Base-by-base conservation (phyloP, 345 rosid species). In the Excoecaria cochinchinensis region DNA sequence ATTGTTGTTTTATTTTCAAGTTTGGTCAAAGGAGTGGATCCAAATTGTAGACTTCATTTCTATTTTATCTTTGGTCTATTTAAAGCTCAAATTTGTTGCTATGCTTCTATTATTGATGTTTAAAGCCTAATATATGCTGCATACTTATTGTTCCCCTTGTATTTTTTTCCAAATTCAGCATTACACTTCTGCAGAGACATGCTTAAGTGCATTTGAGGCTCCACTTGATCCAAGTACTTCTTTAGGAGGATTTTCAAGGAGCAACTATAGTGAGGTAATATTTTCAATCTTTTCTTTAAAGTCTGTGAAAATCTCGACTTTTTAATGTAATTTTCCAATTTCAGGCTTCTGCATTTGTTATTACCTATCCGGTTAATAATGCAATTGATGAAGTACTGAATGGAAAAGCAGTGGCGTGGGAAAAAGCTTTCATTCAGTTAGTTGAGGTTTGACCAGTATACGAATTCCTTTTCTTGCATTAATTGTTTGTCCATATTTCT, bases 331-430 rank as follows among this genome's bases (percentile, higher is more conserved):
- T 50, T 51, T 76, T 60, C 53, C 46, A 21, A 11, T 69, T 44
- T 70, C 95, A 95, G 99, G 99, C 99, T 74, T 90, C 97, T 73
- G 95, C 99, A 67, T 91, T 95, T 81, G 59, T 92, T 25, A 84
- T 95, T 76, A 95, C 99, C 66, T 95, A 92, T 85, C 99, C 97
- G 71, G 95, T 95, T 72, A 89, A 91, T 89, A 95, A 95, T 73
- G 92, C 83, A 40, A 81, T 92, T 55, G 86, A 86, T 68, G 88
- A 86, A 73, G 77, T 84, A 74, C 86, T 87, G 67, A 95, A 88
- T 82, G 90, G 83, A 89, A 95, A 85, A 77, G 97, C 98, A 44
- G 86, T 95, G 67, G 93, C 93, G 51, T 95, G 99, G 99, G 99
- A 95, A 88, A 95, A 90, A 86, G 93, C 94, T 55, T 95, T 95